phyloP scores from a whole-genome alignment of 306 rosid species.

The Lablab purpureus region DNA sequence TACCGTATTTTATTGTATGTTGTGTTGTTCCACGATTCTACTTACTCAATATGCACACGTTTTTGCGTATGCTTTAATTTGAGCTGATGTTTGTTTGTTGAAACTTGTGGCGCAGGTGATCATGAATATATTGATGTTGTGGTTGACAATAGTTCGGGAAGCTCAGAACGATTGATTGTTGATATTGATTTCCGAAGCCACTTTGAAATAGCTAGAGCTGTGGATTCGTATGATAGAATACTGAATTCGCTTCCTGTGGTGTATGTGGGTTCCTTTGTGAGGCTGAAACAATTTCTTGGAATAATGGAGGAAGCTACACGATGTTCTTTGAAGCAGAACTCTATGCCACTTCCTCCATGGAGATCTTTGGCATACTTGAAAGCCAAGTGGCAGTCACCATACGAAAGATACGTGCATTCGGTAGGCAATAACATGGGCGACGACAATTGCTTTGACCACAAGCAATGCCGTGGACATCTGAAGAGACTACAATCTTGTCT shows the following conservation, averaged over 20 bases:
- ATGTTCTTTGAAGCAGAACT: slow-evolving; percentile 87
- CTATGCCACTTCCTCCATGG: slow-evolving; percentile 99
- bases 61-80: slow-evolving; percentile 1
- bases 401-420: slow-evolving; percentile 61
- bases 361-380: slow-evolving; percentile 85
- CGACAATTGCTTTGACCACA: slow-evolving; percentile 55
- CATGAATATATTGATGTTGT: slow-evolving; percentile 90
- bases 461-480: slow-evolving; percentile 79
- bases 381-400: slow-evolving; percentile 91
- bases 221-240: slow-evolving; percentile 80
- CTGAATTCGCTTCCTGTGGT: slow-evolving; percentile 83
- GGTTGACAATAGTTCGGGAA: slow-evolving; percentile 60
- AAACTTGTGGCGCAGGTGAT: slow-evolving; percentile 68
- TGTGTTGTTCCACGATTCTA: background rate
- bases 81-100: slow-evolving; percentile 37
- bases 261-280: slow-evolving; percentile 77
- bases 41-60: background rate
- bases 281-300: slow-evolving; percentile 78
- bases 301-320: slow-evolving; percentile 92
- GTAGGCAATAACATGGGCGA: slow-evolving; percentile 44
- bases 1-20: background rate
- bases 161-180: slow-evolving; percentile 75
- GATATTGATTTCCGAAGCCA: slow-evolving; percentile 95
- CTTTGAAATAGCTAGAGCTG: slow-evolving; percentile 99
- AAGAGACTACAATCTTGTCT: slow-evolving; percentile 85